phyloP scores from a whole-genome alignment of 2,329 filamentous ascomycete species.

The Colletotrichum sp. region DNA sequence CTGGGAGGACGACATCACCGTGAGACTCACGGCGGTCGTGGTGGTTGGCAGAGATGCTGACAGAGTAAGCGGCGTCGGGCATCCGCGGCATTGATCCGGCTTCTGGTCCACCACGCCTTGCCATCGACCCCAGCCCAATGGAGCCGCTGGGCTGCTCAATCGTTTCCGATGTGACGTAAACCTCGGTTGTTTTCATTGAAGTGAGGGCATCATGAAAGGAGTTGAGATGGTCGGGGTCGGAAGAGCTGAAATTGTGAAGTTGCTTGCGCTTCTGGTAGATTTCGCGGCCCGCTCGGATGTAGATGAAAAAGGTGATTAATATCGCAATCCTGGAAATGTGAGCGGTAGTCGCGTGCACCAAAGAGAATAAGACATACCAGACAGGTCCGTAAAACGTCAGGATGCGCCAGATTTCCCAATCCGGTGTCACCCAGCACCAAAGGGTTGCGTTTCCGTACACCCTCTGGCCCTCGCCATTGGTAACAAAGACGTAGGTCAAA shows the following conservation, averaged over 20 bases:
- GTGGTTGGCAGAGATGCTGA: constrained; percentile 45
- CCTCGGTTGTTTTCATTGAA: constrained; percentile 64
- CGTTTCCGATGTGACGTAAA: constrained; percentile 64
- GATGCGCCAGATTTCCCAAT: constrained; percentile 76
- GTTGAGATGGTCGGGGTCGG: constrained; percentile 42
- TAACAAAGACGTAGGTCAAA: constrained; percentile 69
- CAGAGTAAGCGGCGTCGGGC: constrained; percentile 38
- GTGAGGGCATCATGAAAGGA: constrained; percentile 48
- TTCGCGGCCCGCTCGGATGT: constrained; percentile 66
- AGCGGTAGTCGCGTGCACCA: constrained; percentile 1
- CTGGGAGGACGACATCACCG: constrained; percentile 30
- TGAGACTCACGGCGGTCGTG: constrained; percentile 25
- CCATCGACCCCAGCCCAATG: constrained; percentile 38
- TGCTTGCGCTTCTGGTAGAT: constrained; percentile 72
- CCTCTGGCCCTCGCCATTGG: constrained; percentile 50
- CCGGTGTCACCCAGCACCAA: constrained; percentile 78
- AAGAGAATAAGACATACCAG: constrained; percentile 53
- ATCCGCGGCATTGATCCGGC: background rate
- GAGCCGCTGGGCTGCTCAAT: constrained; percentile 26
- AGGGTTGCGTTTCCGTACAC: constrained; percentile 78
- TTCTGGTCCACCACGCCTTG: constrained; percentile 25
- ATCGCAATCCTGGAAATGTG: constrained; percentile 59
- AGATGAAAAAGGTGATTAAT: constrained; percentile 65
- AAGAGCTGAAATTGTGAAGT: constrained; percentile 58
- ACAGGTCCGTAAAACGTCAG: constrained; percentile 76